These are phyloP conservation scores for Cercophora scortea DNA, from an alignment of 495 filamentous ascomycete genomes.

Conservation along the genomic window DNA sequence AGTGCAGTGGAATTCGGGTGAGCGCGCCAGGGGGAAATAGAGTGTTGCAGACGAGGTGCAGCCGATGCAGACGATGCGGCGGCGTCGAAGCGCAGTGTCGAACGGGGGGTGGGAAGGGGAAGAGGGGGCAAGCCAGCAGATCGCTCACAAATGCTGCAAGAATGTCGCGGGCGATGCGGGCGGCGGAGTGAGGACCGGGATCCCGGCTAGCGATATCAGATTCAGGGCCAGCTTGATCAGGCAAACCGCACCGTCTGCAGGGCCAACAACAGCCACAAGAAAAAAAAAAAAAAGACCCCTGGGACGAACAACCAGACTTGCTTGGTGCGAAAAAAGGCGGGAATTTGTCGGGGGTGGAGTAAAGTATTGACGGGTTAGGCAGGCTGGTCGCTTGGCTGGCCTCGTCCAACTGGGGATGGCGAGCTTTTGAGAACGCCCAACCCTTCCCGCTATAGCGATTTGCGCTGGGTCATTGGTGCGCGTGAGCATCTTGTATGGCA, in stretches of 20 bases:
- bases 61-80: conserved; percentile 1
- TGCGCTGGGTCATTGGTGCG: not conserved
- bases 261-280: not conserved
- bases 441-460: not conserved
- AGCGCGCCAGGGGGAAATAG: conserved; percentile 5
- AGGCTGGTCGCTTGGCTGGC: too few relatives aligned
- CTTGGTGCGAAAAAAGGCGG: too few relatives aligned
- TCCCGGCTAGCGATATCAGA: too few relatives aligned
- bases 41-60: conserved; percentile 14
- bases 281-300: not conserved
- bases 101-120: conserved; percentile 1
- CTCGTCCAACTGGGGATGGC: not conserved
- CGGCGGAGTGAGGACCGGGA: too few relatives aligned
- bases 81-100: conserved; percentile 14
- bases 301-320: too few relatives aligned
- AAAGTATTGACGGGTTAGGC: too few relatives aligned
- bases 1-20: conserved; percentile 2
- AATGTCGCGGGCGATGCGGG: too few relatives aligned
- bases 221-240: too few relatives aligned
- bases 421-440: not conserved
- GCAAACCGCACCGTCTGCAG: too few relatives aligned
- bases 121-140: not conserved
- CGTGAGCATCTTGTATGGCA: not conserved
- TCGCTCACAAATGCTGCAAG: too few relatives aligned
- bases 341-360: not conserved